phyloP scores from a whole-genome alignment of 495 filamentous ascomycete species.

The Pyrenula aspistea region DNA sequence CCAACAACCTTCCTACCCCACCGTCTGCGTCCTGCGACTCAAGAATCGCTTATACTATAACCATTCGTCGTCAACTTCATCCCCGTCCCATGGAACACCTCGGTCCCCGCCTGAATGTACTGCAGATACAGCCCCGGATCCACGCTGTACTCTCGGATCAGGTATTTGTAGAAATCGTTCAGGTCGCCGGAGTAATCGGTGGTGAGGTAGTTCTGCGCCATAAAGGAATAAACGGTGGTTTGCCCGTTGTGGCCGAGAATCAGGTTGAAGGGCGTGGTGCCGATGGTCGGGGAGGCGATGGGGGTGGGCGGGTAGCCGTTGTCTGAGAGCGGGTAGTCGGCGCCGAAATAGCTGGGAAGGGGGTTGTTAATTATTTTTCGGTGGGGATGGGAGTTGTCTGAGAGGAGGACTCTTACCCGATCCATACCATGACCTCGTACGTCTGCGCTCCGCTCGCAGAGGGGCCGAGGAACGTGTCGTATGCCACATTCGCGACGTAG shows the following conservation, averaged over 20 bases:
- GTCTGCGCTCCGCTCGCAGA: constrained; percentile 29
- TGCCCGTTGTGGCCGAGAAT: constrained; percentile 41
- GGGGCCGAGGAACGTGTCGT: constrained; percentile 50
- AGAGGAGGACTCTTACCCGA: too few species aligned
- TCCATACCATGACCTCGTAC: constrained; percentile 67
- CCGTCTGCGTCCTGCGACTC: too few species aligned
- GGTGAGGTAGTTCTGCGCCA: constrained; percentile 30
- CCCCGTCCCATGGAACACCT: constrained; percentile 35
- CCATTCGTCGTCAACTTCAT: constrained; percentile 22
- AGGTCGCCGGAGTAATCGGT: constrained; percentile 42
- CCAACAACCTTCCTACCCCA: too few species aligned
- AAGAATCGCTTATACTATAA: constrained; percentile 30
- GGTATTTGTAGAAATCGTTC: constrained; percentile 43
- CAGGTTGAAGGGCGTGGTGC: constrained; percentile 36
- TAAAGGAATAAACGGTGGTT: constrained; percentile 50
- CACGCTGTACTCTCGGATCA: constrained; percentile 35
- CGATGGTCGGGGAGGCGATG: constrained; percentile 40
- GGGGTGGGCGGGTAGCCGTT: constrained; percentile 27
- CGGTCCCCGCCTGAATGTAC: constrained; percentile 43
- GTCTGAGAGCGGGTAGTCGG: constrained; percentile 49
- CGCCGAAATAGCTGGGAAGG: constrained; percentile 34
- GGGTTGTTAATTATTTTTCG: too few species aligned
- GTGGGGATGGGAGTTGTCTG: too few species aligned
- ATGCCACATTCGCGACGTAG: constrained; percentile 51
- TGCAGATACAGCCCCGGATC: constrained; percentile 38